Base-by-base conservation (phyloP, 768 basidiomycete species). In the Amanita pallidorosea region DNA sequence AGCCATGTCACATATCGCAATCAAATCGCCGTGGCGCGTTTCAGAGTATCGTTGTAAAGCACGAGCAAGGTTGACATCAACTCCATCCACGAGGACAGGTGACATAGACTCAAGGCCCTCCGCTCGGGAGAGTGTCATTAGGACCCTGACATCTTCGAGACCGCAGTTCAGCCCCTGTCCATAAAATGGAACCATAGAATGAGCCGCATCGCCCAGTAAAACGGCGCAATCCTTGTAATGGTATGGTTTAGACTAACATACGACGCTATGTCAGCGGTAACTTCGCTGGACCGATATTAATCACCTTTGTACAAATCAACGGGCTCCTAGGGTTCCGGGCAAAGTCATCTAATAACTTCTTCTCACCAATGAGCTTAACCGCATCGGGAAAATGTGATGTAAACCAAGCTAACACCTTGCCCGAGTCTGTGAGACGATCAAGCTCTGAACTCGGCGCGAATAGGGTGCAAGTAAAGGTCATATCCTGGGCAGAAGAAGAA, bases 141-240 rank as follows among this genome's bases (percentile, higher is more conserved):
- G 75, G 47, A 98, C 80, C 57, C 96, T 81, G 58, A 98, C 93
- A 66, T 99, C 95, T 69, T 99, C 95, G 47, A 99, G 77, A 13
- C 95, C 95, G 62, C 94, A 96, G 63, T 99, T 99, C 58, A 98
- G 76, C 37, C 95, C 95, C 74, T 99, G 95, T 38, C 95, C 88
- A 64, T 88, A 93, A 70, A 93, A 94, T 55, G 95, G 94, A n/a
- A 94, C 93, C 93, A 98, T 97, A 38, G 91, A 87, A 67, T 99
- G 95, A 9, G 92, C 90, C 36, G 95, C 86, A 66, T 99, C 95
- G 50, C 95, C 95, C 45, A 99, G 68, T 50, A 98, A 77, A 35
- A 98, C 75, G 55, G 74, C 90, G 58, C 88, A 77, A 69, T 91
- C 89, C 68, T 79, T 77, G 73, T 90, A 91, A 67, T 96, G 91